A percentile compares a stretch with the other conserved stretches of the same genome.
phyloP scores from a whole-genome alignment of 2,329 filamentous ascomycete species.

The Helicocarpus griseus region DNA sequence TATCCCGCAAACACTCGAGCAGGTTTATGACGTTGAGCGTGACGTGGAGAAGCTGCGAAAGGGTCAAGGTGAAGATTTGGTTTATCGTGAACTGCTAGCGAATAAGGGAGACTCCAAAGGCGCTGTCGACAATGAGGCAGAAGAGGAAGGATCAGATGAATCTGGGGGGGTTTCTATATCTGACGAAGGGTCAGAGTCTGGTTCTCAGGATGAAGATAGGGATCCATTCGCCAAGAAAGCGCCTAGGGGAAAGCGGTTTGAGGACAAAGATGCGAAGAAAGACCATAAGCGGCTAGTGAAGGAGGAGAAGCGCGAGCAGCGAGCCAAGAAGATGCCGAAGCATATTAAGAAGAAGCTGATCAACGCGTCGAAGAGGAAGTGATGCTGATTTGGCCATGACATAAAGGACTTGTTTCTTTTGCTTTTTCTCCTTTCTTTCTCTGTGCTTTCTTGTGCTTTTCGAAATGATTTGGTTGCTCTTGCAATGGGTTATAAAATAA shows the following conservation, averaged over 20 bases:
- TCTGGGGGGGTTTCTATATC: constrained; percentile 31
- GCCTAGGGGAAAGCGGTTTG: constrained; percentile 73
- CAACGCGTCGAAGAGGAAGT: constrained; percentile 34
- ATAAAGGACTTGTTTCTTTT: too few relatives aligned
- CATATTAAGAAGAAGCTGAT: constrained; percentile 86
- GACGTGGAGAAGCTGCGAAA: constrained; percentile 69
- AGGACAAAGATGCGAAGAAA: constrained; percentile 84
- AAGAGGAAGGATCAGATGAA: constrained; percentile 27
- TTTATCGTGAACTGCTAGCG: constrained; percentile 78
- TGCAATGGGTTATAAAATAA: not conserved
- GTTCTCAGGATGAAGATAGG: constrained; percentile 24
- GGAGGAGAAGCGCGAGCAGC: constrained; percentile 87
- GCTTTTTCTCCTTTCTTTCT: not conserved
- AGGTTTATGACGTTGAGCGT: constrained; percentile 92
- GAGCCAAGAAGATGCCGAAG: constrained; percentile 94
- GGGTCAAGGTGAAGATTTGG: constrained; percentile 64
- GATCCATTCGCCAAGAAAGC: constrained; percentile 54
- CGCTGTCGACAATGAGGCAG: constrained; percentile 14
- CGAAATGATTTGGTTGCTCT: not conserved
- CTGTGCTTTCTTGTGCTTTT: not conserved
- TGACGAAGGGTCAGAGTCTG: constrained; percentile 31
- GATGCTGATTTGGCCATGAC: too few relatives aligned
- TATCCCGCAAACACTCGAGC: constrained; percentile 88
- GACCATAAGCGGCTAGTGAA: constrained; percentile 86
- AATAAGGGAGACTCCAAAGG: constrained; percentile 42